A percentile compares a stretch with the other conserved stretches of the same genome.
phyloP scores from a whole-genome alignment of 2,329 filamentous ascomycete species.

The Sphaerulina vaccinii region DNA sequence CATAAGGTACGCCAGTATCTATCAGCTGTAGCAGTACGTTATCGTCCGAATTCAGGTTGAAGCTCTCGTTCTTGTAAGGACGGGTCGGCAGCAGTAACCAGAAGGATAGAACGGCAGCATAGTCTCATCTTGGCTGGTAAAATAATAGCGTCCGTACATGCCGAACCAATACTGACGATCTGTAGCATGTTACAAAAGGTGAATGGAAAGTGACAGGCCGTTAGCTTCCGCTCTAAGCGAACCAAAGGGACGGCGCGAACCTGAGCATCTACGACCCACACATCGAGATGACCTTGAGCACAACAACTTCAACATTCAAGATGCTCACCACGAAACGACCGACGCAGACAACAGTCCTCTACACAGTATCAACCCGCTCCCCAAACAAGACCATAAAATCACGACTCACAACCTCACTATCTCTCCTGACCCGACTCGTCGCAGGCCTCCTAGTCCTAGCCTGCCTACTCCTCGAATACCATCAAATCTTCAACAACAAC shows the following conservation, averaged over 20 bases:
- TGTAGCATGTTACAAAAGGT: too few species aligned
- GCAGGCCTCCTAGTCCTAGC: conserved; percentile 44
- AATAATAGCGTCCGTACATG: conserved; percentile 3
- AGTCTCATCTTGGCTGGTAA: conserved; percentile 8
- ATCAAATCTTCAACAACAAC: neutral
- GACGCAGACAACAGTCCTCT: conserved; percentile 83
- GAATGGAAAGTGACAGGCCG: neutral
- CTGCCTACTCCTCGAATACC: conserved; percentile 31
- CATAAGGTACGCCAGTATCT: too few species aligned
- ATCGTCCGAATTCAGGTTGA: too few species aligned
- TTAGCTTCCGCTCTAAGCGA: too few species aligned
- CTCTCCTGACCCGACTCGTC: conserved; percentile 47
- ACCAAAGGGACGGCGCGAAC: neutral
- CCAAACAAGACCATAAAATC: conserved; percentile 48
- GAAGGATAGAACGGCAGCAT: conserved; percentile 12
- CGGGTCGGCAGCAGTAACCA: neutral
- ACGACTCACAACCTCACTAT: conserved; percentile 38
- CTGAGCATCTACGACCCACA: neutral
- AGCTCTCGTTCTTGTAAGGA: neutral
- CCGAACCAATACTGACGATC: conserved; percentile 6
- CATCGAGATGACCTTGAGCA: too few species aligned
- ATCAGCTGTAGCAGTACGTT: too few species aligned
- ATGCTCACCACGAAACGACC: conserved; percentile 41
- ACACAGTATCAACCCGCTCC: conserved; percentile 82
- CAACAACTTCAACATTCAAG: too few species aligned